Evolutionary conservation across 106 monocot species (phyloP).

Genomic region (Phalaenopsis aphrodite): DNA sequence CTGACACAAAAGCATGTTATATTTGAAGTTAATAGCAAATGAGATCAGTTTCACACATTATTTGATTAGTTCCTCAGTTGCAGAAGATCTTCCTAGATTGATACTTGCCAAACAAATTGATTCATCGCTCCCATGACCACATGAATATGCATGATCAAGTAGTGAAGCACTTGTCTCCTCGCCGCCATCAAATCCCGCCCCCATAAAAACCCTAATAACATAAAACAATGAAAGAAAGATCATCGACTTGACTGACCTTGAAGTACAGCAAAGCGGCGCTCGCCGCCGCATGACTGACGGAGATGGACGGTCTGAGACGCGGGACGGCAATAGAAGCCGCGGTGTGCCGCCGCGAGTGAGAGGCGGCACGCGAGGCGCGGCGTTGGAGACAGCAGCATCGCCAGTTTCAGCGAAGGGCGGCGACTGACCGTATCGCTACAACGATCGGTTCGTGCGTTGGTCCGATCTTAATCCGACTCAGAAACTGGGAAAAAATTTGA

Average conservation of each 20-base stretch:
- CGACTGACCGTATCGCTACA: background rate
- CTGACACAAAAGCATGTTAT: background rate
- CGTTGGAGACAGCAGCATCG: constrained; percentile 9
- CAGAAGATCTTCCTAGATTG: background rate
- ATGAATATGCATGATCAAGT: no score
- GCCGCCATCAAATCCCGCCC: background rate
- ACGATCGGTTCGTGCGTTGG: no score
- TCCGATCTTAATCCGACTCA: no score
- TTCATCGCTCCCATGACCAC: background rate
- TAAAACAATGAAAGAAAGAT: background rate
- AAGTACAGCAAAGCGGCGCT: background rate
- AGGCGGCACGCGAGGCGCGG: background rate
- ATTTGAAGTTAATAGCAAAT: background rate
- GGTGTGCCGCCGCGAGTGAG: constrained; percentile 2
- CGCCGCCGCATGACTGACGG: background rate
- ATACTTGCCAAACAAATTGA: background rate
- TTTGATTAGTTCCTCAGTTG: background rate
- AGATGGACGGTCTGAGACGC: background rate
- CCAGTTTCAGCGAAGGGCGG: background rate
- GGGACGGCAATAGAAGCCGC: background rate
- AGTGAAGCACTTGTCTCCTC: no score
- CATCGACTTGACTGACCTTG: constrained; percentile 1
- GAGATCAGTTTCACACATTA: background rate
- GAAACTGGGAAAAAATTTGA: no score
- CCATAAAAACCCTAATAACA: background rate